Evolutionary conservation across 805 yeast species (phyloP), one percentile per base, ranked within the genome.

Genomic region (Priceomyces castillae): DNA sequence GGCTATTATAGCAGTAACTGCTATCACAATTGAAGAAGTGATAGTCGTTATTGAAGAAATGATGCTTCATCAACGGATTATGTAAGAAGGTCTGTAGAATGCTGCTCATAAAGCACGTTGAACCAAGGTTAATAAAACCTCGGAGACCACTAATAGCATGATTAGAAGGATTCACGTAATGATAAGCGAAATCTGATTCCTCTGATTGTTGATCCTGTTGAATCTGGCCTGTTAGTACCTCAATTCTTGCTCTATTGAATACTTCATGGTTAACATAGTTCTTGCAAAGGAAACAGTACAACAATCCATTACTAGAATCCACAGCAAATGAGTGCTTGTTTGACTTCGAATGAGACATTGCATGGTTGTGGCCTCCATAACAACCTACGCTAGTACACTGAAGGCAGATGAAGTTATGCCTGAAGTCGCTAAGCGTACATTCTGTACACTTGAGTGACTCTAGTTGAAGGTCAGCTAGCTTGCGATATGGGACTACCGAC

Each of bases 91-190:
- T 80, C 67, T 94, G 99, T 33, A 94, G 65, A n/a, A 90, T 81
- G 30, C 92, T 85, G 52, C 96, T 86, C 88, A 94, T 92, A 67
- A 89, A 94, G 68, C 99, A 94, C 0, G 99, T 94, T 0, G 99
- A 86, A 0, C 99, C 99, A 82, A 92, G 81, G 61, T 92, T 92
- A 40, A 89, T 82, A 52, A 94, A 79, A 2, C 99, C 99, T 41
- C 86, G 77, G 16, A 94, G 68, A 0, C 97, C 98, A n/a, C 82
- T 76, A 4, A 80, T 71, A 1, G 90, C 84, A 41, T 75, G 76
- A 52, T 57, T 64, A 16, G 69, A 60, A 28, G 88, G 86, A 31
- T 49, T 48, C 12, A 45, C 31, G 49, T 57, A 65, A 41, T 19
- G 25, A 4, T 19, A 20, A 20, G 50, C 51, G 38, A 28, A 6